These are phyloP conservation scores for Komagataella mondaviorum DNA, from an alignment of 805 yeast species.

Conservation along the genomic window DNA sequence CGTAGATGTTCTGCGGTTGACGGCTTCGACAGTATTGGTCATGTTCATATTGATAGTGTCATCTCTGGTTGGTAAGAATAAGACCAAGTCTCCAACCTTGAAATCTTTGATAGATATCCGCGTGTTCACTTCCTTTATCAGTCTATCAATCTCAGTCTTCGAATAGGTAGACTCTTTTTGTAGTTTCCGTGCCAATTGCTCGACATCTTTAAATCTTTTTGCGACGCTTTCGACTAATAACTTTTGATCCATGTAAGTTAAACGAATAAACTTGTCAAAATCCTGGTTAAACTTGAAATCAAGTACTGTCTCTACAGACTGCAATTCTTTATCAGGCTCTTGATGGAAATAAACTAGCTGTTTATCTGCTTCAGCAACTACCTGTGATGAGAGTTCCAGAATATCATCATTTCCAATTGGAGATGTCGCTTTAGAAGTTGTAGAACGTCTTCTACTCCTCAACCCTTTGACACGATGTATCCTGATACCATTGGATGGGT, in stretches of 20 bases:
- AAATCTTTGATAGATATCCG: conserved; percentile 61
- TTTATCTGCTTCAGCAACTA: neutral
- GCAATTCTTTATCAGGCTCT: neutral
- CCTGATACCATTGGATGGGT: conserved; percentile 21
- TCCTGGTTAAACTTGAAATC: conserved; percentile 15
- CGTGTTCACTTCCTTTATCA: conserved; percentile 22
- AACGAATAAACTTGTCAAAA: conserved; percentile 17
- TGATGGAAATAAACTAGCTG: neutral
- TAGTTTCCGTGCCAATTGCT: conserved; percentile 72
- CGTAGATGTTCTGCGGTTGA: neutral
- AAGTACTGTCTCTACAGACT: conserved; percentile 1
- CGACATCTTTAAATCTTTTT: conserved; percentile 80
- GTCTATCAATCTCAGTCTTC: conserved; percentile 28
- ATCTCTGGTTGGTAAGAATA: conserved; percentile 61
- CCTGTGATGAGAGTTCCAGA: neutral
- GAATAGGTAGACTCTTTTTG: conserved; percentile 55
- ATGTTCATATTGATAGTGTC: neutral
- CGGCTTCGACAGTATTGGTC: neutral
- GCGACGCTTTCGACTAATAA: conserved; percentile 27
- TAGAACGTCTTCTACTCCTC: conserved; percentile 26
- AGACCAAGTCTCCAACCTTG: conserved; percentile 60
- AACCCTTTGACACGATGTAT: conserved; percentile 76
- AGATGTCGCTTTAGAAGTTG: neutral
- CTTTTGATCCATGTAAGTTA: conserved; percentile 12
- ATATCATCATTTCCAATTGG: neutral